Conservation (phyloP, 192 early-diverging fungal genomes). For the Diversispora epigaea region DNA sequence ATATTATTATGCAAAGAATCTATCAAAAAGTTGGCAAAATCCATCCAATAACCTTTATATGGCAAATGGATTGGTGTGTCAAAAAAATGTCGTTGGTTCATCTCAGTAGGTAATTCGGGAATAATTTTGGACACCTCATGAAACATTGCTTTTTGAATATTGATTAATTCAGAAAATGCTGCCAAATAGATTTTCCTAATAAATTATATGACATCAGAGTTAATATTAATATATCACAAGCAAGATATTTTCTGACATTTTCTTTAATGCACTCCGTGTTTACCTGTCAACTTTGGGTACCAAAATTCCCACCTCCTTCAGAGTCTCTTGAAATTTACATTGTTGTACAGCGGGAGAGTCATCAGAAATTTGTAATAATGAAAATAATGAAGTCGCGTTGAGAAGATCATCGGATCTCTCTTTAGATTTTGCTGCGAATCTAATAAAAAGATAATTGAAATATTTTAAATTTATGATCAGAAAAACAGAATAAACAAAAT, state of each 20-base stretch:
- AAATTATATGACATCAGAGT: too few species aligned
- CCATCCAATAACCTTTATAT: slow-evolving; percentile 5
- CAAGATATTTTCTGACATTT: slow-evolving; percentile 16
- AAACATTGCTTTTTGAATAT: slow-evolving; percentile 23
- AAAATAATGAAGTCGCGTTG: not conserved
- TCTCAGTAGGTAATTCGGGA: not conserved
- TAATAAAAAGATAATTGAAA: too few species aligned
- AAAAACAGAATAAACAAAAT: too few species aligned
- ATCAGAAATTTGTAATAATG: too few species aligned
- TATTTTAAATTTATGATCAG: too few species aligned
- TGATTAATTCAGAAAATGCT: slow-evolving; percentile 24
- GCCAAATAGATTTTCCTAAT: too few species aligned
- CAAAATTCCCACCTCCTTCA: not conserved
- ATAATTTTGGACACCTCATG: slow-evolving; percentile 12
- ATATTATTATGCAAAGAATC: not conserved
- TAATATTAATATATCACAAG: too few species aligned
- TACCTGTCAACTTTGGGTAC: slow-evolving; percentile 1
- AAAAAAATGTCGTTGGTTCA: not conserved
- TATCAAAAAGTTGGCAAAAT: not conserved
- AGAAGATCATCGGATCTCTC: not conserved
- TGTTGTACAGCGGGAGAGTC: not conserved
- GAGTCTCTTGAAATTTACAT: not conserved
- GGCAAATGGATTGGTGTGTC: too few species aligned
- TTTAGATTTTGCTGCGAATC: not conserved
- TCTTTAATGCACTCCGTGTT: too few species aligned